Evolutionary conservation across 164 flowering plant genomes (phyloP).

Genomic region (Vitis rotundifolia): DNA sequence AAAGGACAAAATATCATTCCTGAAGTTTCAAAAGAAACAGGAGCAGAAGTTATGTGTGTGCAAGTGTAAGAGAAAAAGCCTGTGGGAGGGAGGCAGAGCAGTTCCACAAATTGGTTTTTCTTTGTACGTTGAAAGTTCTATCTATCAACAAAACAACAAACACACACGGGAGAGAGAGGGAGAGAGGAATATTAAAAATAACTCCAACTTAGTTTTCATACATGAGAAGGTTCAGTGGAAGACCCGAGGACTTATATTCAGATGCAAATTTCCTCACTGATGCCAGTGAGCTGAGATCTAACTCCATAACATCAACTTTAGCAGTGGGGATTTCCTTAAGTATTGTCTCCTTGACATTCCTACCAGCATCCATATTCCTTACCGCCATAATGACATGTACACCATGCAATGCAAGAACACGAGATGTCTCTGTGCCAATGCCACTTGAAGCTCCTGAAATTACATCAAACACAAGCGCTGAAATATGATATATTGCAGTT

Average conservation of each 20-base stretch:
- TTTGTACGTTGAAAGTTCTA: too few species aligned
- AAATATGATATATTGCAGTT: not conserved
- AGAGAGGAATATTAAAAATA: not conserved
- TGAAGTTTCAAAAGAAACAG: too few species aligned
- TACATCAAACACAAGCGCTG: not conserved
- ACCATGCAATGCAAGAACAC: conserved; percentile 69
- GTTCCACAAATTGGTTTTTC: too few species aligned
- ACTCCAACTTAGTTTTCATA: conserved; percentile 29
- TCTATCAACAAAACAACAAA: not conserved
- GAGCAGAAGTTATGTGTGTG: too few species aligned
- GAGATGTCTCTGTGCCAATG: conserved; percentile 76
- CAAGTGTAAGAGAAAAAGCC: too few species aligned
- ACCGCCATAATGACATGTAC: conserved; percentile 78
- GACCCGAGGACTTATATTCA: conserved; percentile 45
- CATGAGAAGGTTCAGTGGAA: conserved; percentile 71
- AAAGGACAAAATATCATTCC: not conserved
- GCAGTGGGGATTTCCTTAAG: conserved; percentile 57
- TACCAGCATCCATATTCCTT: conserved; percentile 58
- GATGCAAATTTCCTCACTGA: conserved; percentile 71
- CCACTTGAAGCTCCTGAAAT: conserved; percentile 86
- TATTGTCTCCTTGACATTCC: conserved; percentile 50
- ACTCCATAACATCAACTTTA: conserved; percentile 72
- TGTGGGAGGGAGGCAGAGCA: too few species aligned
- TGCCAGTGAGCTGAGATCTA: conserved; percentile 70
- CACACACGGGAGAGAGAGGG: not conserved